phyloP scores from a whole-genome alignment of 176 grass and related monocot species.

The Triticum timopheevii region DNA sequence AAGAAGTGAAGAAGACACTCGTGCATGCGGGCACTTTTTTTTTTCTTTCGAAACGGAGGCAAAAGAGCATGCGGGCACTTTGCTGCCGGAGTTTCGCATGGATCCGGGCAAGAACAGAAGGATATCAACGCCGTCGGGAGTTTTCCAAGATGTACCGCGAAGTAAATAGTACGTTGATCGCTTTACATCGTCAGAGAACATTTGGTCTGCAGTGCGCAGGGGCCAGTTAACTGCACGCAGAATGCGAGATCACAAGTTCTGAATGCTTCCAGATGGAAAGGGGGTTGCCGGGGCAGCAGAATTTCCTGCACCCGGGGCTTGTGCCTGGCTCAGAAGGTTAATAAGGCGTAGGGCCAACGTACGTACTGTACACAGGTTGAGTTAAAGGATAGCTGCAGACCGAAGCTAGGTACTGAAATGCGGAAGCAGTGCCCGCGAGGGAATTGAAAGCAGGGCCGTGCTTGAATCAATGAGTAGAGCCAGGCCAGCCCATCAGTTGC shows the following conservation, averaged over 20 bases:
- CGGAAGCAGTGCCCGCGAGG: slow-evolving; percentile 13
- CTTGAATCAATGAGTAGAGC: not conserved
- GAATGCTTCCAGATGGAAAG: slow-evolving; percentile 29
- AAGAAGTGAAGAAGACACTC: no score
- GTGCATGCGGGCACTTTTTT: not conserved
- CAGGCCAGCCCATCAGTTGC: not conserved
- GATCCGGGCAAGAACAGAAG: slow-evolving; percentile 2
- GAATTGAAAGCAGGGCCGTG: not conserved
- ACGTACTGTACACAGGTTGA: not conserved
- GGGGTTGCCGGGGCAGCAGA: not conserved
- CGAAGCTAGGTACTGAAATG: slow-evolving; percentile 13
- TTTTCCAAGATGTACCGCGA: not conserved
- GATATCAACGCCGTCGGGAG: not conserved
- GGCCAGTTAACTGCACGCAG: not conserved
- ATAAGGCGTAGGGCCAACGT: not conserved
- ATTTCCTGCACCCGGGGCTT: not conserved
- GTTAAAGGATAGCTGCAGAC: not conserved
- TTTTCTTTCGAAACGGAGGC: no score
- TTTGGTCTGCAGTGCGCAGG: not conserved
- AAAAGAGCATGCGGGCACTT: not conserved
- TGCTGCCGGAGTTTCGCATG: slow-evolving; percentile 30
- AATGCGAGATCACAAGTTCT: not conserved
- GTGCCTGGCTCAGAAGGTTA: not conserved
- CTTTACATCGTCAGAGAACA: not conserved
- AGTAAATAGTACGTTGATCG: not conserved